phyloP scores from a whole-genome alignment of 345 rosid species.

The Sapria himalayana region DNA sequence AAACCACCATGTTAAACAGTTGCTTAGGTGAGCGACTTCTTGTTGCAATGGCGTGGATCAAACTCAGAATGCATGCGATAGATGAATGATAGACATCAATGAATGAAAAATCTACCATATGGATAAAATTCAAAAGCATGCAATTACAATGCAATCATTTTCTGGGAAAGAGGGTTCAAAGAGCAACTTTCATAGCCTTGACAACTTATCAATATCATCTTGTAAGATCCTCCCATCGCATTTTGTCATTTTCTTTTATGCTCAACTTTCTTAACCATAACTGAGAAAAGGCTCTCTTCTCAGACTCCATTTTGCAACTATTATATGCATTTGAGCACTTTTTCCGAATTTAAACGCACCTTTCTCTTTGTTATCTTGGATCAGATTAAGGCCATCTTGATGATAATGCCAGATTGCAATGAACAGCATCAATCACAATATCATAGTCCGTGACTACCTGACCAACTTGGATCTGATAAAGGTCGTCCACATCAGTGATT shows the following conservation, averaged over 20 bases:
- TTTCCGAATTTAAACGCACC: constrained; percentile 59
- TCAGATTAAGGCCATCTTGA: no score
- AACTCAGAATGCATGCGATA: constrained; percentile 45
- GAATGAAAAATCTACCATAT: constrained; percentile 56
- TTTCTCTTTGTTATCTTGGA: constrained; percentile 82
- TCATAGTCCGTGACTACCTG: constrained; percentile 58
- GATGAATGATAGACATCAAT: constrained; percentile 91
- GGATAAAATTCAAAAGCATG: constrained; percentile 42
- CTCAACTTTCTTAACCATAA: constrained; percentile 53
- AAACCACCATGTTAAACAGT: constrained; percentile 63
- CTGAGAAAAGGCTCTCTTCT: constrained; percentile 57
- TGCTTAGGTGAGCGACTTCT: constrained; percentile 72
- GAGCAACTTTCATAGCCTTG: constrained; percentile 49
- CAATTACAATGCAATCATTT: constrained; percentile 87
- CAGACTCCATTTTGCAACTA: constrained; percentile 51
- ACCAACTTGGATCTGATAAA: constrained; percentile 48
- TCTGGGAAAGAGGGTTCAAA: constrained; percentile 70
- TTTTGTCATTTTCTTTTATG: constrained; percentile 58
- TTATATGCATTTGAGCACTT: constrained; percentile 68
- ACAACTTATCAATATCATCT: constrained; percentile 75
- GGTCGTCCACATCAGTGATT: constrained; percentile 12
- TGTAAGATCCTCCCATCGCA: constrained; percentile 65
- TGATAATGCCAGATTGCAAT: constrained; percentile 59
- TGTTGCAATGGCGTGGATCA: constrained; percentile 52
- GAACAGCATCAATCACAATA: constrained; percentile 67